phyloP scores from a whole-genome alignment of 371 early-diverging fungal genomes.

The Mortierella sp. region DNA sequence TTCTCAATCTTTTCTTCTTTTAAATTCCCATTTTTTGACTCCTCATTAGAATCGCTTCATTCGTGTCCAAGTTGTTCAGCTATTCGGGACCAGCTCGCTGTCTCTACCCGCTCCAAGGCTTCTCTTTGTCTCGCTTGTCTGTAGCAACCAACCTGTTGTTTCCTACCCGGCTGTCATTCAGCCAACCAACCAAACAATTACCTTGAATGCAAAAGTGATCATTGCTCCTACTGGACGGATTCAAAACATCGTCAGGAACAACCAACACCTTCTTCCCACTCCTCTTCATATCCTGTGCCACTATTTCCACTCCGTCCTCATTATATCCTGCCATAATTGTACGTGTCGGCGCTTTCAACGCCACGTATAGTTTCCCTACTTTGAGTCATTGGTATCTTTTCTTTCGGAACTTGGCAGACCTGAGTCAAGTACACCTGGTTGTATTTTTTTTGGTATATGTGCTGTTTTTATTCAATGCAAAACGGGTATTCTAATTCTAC shows the following conservation, averaged over 20 bases:
- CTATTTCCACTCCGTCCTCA: neutral
- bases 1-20: neutral
- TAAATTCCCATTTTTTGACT: neutral
- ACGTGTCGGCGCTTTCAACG: neutral
- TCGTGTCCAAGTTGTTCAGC: neutral
- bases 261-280: neutral
- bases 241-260: neutral
- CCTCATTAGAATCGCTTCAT: too few relatives aligned
- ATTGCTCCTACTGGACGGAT: neutral
- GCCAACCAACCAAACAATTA: neutral
- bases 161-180: neutral
- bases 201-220: neutral
- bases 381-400: neutral
- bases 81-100: neutral
- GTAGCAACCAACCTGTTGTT: too few relatives aligned
- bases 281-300: neutral
- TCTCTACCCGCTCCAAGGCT: neutral
- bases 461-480: neutral
- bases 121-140: too few relatives aligned
- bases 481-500: neutral
- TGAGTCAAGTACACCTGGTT: neutral
- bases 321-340: neutral
- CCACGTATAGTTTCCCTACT: slow-evolving; percentile 1
- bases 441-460: neutral
- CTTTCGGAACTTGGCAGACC: neutral